These are phyloP conservation scores for Lachnellula willkommii DNA, from an alignment of 2,329 filamentous ascomycete genomes.

Conservation along the genomic window DNA sequence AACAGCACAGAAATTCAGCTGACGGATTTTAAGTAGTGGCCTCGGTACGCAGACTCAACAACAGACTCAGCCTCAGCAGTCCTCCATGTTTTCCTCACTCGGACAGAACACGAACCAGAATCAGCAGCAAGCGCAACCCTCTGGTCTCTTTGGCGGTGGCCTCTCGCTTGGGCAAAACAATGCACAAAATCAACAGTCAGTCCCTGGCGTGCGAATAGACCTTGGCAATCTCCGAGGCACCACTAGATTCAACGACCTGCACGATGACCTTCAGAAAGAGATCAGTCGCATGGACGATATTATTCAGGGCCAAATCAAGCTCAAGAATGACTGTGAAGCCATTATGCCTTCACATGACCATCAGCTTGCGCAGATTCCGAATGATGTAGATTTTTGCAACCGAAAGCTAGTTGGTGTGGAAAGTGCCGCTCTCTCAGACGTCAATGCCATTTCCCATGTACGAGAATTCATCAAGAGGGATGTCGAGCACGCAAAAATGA, in stretches of 20 bases:
- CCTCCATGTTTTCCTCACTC: constrained; percentile 16
- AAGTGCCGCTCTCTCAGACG: constrained; percentile 57
- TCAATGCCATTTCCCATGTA: constrained; percentile 51
- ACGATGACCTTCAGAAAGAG: constrained; percentile 71
- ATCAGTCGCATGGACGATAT: constrained; percentile 74
- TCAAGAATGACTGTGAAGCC: constrained; percentile 70
- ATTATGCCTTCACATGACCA: constrained; percentile 59
- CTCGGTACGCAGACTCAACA: constrained; percentile 25
- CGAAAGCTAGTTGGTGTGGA: constrained; percentile 59
- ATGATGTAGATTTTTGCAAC: constrained; percentile 59
- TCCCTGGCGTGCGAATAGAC: constrained; percentile 74
- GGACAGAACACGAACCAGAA: constrained; percentile 10
- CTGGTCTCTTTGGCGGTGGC: constrained; percentile 28
- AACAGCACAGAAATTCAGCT: not conserved
- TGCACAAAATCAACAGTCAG: constrained; percentile 44
- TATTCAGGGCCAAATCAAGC: constrained; percentile 73
- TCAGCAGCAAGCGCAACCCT: constrained; percentile 19
- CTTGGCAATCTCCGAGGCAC: constrained; percentile 74
- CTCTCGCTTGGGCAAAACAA: constrained; percentile 43
- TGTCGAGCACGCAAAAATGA: constrained; percentile 63
- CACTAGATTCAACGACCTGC: constrained; percentile 86
- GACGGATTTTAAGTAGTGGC: constrained; percentile 20
- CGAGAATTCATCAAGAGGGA: constrained; percentile 58
- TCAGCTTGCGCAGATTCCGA: constrained; percentile 58
- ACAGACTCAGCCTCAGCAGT: constrained; percentile 24